These are phyloP conservation scores for Trichoderma atrobrunneum DNA, from an alignment of 2,329 filamentous ascomycete genomes.

Conservation along the genomic window DNA sequence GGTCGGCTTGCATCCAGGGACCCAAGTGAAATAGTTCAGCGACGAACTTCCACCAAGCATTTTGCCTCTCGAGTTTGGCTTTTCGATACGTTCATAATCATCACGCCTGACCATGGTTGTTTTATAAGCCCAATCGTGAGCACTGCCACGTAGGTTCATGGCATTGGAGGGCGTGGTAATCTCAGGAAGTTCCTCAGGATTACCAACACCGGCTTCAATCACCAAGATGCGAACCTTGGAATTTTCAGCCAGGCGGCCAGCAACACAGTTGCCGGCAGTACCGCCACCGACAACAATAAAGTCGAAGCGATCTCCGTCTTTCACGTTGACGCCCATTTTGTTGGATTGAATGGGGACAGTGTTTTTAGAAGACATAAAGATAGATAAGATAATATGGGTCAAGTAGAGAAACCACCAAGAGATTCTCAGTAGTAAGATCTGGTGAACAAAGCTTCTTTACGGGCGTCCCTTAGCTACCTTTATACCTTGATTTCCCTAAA, in stretches of 20 bases:
- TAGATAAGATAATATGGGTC: neutral
- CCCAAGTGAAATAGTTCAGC: conserved; percentile 64
- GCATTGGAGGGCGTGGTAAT: conserved; percentile 53
- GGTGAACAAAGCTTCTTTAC: neutral
- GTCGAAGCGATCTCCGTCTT: conserved; percentile 26
- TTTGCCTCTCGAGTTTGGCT: conserved; percentile 61
- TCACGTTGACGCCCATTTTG: conserved; percentile 20
- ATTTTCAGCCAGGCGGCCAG: conserved; percentile 37
- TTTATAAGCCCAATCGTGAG: conserved; percentile 61
- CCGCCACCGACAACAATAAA: conserved; percentile 36
- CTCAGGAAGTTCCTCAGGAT: conserved; percentile 48
- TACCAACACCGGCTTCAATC: conserved; percentile 47
- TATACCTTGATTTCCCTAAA: neutral
- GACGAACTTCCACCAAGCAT: conserved; percentile 56
- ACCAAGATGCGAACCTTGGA: conserved; percentile 42
- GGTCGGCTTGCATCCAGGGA: conserved; percentile 55
- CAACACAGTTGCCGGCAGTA: conserved; percentile 36
- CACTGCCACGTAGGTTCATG: conserved; percentile 52
- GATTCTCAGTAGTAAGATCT: neutral
- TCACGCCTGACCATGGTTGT: conserved; percentile 57
- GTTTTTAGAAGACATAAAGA: neutral
- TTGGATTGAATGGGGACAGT: conserved; percentile 14
- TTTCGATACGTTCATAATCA: conserved; percentile 60
- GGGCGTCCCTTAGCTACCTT: neutral
- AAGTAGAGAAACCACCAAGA: neutral